Percentiles rank a stretch among this genome's conserved stretches.
Conservation (phyloP, 768 basidiomycete genomes). For the Sporobolomyces phaffii region DNA sequence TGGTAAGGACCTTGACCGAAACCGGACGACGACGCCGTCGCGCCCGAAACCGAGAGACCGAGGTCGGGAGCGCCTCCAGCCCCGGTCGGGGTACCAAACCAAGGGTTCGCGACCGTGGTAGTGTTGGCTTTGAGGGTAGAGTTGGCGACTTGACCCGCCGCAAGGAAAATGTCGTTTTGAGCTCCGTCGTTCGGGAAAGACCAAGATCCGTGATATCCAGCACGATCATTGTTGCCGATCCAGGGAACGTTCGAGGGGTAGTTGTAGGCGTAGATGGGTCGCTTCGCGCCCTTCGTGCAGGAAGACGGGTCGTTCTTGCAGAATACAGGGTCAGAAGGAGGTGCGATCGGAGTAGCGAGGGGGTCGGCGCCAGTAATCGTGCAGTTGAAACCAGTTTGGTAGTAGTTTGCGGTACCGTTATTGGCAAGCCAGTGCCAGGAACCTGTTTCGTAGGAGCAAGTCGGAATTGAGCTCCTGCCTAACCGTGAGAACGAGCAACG, state of each 20-base stretch:
- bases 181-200: conserved; percentile 28
- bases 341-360: conserved; percentile 19
- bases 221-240: conserved; percentile 25
- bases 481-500: conserved; percentile 37
- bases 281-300: conserved; percentile 26
- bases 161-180: conserved; percentile 37
- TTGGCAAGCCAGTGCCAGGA: conserved; percentile 36
- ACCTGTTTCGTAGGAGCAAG: too few relatives aligned
- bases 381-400: conserved; percentile 35
- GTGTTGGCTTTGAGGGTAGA: not conserved
- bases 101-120: not conserved
- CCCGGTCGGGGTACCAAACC: conserved; percentile 7
- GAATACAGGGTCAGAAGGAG: conserved; percentile 28
- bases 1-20: conserved; percentile 5
- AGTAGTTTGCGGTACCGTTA: conserved; percentile 32
- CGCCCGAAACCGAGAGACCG: not conserved
- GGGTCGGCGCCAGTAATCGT: conserved; percentile 10
- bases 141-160: conserved; percentile 10
- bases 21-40: not conserved
- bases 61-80: conserved; percentile 19
- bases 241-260: conserved; percentile 28
- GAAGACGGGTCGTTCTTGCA: conserved; percentile 15
- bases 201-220: conserved; percentile 33
- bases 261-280: conserved; percentile 37
- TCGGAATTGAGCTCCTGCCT: not conserved